Percentiles rank a stretch among this genome's conserved stretches.
Conservation (phyloP, 1,139 yeast genomes). For the Geotrichum reessii region DNA sequence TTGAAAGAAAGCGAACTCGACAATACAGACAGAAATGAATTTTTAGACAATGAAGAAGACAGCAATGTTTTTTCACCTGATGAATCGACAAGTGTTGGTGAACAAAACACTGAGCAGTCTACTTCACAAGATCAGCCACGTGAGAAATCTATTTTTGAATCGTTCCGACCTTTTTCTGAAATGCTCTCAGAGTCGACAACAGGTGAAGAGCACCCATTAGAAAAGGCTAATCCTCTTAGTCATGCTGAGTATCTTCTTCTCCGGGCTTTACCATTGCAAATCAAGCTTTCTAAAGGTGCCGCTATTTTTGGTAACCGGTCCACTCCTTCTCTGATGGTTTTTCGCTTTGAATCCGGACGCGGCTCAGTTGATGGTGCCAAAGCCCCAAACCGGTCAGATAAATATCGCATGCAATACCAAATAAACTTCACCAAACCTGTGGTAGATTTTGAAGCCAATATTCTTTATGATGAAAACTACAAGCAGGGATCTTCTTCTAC, state of each 20-base stretch:
- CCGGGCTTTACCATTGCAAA: conserved; percentile 51
- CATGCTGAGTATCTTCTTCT: conserved; percentile 31
- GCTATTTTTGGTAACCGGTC: conserved; percentile 70
- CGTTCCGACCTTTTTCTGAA: conserved; percentile 13
- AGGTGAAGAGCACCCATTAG: background rate
- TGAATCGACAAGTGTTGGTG: background rate
- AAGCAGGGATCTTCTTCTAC: background rate
- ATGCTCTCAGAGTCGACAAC: background rate
- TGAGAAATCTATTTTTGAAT: conserved; percentile 7
- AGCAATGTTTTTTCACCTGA: background rate
- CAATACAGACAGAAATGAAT: background rate
- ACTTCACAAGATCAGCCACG: background rate
- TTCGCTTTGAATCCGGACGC: conserved; percentile 52
- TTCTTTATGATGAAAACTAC: conserved; percentile 42
- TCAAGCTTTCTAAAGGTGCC: conserved; percentile 62
- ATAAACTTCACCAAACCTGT: conserved; percentile 48
- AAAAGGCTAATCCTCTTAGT: background rate
- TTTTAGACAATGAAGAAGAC: background rate
- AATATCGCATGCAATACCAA: conserved; percentile 45
- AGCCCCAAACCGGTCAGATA: conserved; percentile 50
- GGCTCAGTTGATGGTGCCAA: conserved; percentile 56
- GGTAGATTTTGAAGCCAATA: conserved; percentile 62
- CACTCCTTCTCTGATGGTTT: conserved; percentile 67
- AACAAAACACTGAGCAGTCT: background rate
- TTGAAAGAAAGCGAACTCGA: conserved; percentile 18